Conservation (phyloP, 257 asterid genomes). For the Scutellaria galericulata region DNA sequence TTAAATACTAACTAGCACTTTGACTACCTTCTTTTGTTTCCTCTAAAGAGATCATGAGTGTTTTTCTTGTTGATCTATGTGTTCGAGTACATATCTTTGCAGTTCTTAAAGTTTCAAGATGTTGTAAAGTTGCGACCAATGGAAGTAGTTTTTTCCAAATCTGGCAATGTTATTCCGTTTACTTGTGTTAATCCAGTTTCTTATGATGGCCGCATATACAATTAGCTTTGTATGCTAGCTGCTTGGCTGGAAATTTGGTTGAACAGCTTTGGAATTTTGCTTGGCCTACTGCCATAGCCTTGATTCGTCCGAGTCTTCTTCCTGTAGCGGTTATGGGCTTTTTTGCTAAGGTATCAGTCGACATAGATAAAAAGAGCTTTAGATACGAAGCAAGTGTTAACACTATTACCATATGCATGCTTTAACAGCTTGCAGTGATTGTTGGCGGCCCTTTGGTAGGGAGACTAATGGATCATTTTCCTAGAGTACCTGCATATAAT, state of each 20-base stretch:
- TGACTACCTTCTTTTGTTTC: not conserved
- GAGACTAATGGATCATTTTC: conserved; percentile 91
- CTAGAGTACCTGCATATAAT: conserved; percentile 88
- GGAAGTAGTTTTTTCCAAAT: not conserved
- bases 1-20: conserved; percentile 7
- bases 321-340: conserved; percentile 93
- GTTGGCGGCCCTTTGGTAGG: conserved; percentile 98
- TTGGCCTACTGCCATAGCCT: conserved; percentile 94
- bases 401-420: conserved; percentile 36
- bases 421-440: conserved; percentile 80
- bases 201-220: conserved; percentile 28
- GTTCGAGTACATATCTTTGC: not conserved
- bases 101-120: not conserved
- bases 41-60: not conserved
- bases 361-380: conserved; percentile 17
- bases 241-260: conserved; percentile 91
- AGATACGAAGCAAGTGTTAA: conserved; percentile 27
- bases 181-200: conserved; percentile 30
- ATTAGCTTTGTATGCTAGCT: conserved; percentile 88
- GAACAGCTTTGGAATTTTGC: conserved; percentile 98
- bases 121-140: not conserved
- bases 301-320: conserved; percentile 91
- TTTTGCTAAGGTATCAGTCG: conserved; percentile 68
- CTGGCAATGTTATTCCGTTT: conserved; percentile 16
- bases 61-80: conserved; percentile 10